phyloP scores from a whole-genome alignment of 768 basidiomycete genomes.

The Podaxis sp. region DNA sequence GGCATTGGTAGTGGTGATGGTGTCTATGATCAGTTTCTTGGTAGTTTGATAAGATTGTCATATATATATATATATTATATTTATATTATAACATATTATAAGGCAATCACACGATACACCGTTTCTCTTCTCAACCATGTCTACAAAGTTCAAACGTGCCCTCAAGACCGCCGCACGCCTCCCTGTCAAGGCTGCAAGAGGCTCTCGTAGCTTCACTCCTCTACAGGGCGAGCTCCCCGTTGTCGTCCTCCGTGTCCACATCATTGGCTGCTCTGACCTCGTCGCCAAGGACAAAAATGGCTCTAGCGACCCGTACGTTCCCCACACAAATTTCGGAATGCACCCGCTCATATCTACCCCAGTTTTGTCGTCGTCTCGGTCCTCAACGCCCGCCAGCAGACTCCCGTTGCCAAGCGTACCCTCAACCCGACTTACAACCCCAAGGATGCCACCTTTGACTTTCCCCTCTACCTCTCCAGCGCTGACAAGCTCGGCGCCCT shows the following conservation, averaged over 20 bases:
- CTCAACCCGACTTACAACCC: conserved; percentile 61
- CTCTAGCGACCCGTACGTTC: conserved; percentile 72
- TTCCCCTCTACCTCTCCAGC: conserved; percentile 76
- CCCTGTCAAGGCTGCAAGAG: conserved; percentile 23
- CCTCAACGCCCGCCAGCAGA: conserved; percentile 56
- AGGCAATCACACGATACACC: background rate
- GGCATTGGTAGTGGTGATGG: background rate
- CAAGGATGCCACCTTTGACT: conserved; percentile 84
- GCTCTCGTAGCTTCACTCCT: conserved; percentile 27
- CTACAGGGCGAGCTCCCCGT: conserved; percentile 60
- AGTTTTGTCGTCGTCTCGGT: conserved; percentile 72
- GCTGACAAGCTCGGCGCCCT: conserved; percentile 69
- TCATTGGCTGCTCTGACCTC: conserved; percentile 60
- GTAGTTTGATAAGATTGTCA: background rate
- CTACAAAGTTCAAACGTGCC: conserved; percentile 48
- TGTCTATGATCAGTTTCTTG: background rate
- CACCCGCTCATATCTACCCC: background rate
- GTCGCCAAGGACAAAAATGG: conserved; percentile 62
- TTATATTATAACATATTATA: too few species aligned
- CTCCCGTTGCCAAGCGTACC: conserved; percentile 71
- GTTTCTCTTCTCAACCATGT: background rate
- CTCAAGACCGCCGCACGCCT: conserved; percentile 57
- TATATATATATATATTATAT: background rate
- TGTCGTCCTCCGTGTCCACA: conserved; percentile 63
- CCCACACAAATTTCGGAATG: background rate